Evolutionary conservation across 176 grass and related monocot genomes (phyloP).

Genomic region (Triticum timopheevii): DNA sequence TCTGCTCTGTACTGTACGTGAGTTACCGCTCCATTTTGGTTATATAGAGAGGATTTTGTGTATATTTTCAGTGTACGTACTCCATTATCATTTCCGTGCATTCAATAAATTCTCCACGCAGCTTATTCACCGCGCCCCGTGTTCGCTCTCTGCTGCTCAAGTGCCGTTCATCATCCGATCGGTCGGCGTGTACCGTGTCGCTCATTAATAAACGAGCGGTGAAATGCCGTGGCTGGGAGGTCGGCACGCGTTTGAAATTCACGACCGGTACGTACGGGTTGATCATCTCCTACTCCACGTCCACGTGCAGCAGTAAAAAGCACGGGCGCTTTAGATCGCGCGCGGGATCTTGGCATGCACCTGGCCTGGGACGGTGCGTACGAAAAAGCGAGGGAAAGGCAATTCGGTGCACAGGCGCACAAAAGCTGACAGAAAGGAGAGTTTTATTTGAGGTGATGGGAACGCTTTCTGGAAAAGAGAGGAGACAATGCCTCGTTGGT

Average conservation of each 20-base stretch:
- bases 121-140: background rate
- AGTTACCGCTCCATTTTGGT: slow-evolving; percentile 43
- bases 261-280: background rate
- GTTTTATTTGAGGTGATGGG: slow-evolving; percentile 1
- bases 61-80: slow-evolving; percentile 46
- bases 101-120: slow-evolving; percentile 32
- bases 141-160: background rate
- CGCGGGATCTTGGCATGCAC: background rate
- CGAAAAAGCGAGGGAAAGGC: background rate
- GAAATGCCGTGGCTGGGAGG: background rate
- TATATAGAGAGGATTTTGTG: slow-evolving; percentile 55
- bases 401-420: background rate
- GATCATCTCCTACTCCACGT: background rate
- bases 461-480: background rate
- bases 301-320: slow-evolving; percentile 35
- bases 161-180: background rate
- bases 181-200: background rate
- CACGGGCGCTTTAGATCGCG: slow-evolving; percentile 39
- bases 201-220: background rate
- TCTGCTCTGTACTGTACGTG: slow-evolving; percentile 39
- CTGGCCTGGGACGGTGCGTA: background rate
- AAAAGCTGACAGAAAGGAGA: slow-evolving; percentile 22
- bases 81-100: slow-evolving; percentile 21
- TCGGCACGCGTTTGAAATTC: background rate
- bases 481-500: background rate